Evolutionary conservation across 768 basidiomycete species (phyloP), one percentile per base, ranked within the genome.

Genomic region (Suillus plorans): DNA sequence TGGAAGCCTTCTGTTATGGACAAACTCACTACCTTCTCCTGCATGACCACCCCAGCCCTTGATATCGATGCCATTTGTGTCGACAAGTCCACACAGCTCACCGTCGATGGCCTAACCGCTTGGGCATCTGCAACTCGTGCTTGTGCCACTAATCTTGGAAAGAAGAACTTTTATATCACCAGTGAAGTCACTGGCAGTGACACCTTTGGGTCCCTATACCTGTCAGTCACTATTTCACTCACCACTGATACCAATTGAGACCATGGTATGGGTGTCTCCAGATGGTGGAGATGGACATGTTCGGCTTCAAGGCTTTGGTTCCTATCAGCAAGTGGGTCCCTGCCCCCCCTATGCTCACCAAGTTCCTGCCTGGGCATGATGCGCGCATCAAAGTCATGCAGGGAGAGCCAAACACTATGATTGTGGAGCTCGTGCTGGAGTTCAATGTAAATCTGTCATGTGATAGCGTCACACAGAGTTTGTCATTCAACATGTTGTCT

Each of bases 131-230:
- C 81, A 62, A 92, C 94, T 1, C 84, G 93, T 49, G 79, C 82
- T 12, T 97, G 95, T 73, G 95, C 95, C 1, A 73, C 79, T 3
- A 76, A 79, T 0, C 77, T 93, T 16, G 87, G 87, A 61, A 97
- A 97, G 81, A 84, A 80, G 5, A 95, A 97, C 73, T 97, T 97
- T 76, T 90, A 87, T 78, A 95, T 97, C 68, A 81, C 93, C 1
- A 95, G 95, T 53, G 95, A 97, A 80, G 92, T 97, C 57, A 97
- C 95, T 9, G 95, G 95, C 80, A 95, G 95, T 63, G 89, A 97
- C 77, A 88, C 87, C 2, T 97, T 97, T 72, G 94, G 93, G 12
- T 80, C 94, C 0, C 78, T 97, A 12, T 97, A 97, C 77, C 77
- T 92, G 91, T 91, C 72, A 67, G 89, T 82, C 42, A 7, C 58